Evolutionary conservation across 768 basidiomycete species (phyloP), one percentile per base, ranked within the genome.

Genomic region (Rhizopogon vesiculosus): DNA sequence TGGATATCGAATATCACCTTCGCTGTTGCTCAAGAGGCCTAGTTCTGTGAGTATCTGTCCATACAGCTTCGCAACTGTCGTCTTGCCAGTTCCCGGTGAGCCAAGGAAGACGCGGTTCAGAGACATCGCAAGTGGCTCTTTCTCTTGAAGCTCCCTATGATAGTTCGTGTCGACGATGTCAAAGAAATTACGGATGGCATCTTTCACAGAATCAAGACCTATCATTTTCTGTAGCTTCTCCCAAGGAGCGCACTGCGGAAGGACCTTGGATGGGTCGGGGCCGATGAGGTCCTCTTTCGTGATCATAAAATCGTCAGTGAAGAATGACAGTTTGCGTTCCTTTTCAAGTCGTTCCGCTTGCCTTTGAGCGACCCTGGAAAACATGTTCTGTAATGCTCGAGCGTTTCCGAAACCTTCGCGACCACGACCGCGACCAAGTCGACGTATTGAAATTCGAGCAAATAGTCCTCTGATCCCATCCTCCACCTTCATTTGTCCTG

Each of bases 31-130:
- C n/a, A 89, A 63, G n/a, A 89, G 63, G 4, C 79, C 78, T 1
- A 89, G 64, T 48, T 86, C 84, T 0, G 73, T 78, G 12, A 89
- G 65, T 45, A 87, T 81, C 55, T 78, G 76, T 0, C 87, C 87
- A 59, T 88, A 89, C 4, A 86, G 62, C 60, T 80, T 81, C 0
- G 83, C 86, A 0, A 89, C 86, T 0, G 83, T 83, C 1, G 86
- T 89, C 64, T 88, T 89, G 0, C 86, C 86, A 0, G 86, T 87
- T 3, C 86, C 86, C 6, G 86, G 86, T 10, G 80, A 79, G 1
- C 87, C 87, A 29, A 85, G 61, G 67, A 88, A 87, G 0, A 84
- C 80, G 15, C 82, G 79, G 57, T 88, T 87, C 56, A 88, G 73
- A 8, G 84, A 80, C 42, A 82, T 63, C 44, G 76, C 70, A 16